These are phyloP conservation scores for Malbranchea cinnamomea DNA, from an alignment of 2,329 filamentous ascomycete genomes.

Conservation along the genomic window DNA sequence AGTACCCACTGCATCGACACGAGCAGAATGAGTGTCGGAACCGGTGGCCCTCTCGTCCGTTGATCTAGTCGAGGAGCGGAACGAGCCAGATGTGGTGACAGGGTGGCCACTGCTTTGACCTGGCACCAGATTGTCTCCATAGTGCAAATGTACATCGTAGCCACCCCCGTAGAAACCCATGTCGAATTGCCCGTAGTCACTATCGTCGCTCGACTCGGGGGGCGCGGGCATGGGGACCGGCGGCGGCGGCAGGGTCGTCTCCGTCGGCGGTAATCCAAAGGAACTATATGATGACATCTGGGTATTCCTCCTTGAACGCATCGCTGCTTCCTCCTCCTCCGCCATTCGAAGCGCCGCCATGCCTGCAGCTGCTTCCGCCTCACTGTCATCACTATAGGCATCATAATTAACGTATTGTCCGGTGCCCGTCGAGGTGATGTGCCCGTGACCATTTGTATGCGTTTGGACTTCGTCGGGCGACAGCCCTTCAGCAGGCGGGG, in stretches of 20 bases:
- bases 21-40: conserved; percentile 38
- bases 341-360: conserved; percentile 71
- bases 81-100: conserved; percentile 6
- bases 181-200: conserved; percentile 58
- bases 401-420: conserved; percentile 33
- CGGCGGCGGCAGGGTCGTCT: conserved; percentile 15
- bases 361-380: conserved; percentile 74
- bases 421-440: conserved; percentile 29
- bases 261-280: conserved; percentile 27
- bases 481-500: conserved; percentile 12
- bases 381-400: conserved; percentile 57
- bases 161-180: conserved; percentile 61
- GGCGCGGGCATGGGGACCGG: neutral
- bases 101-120: conserved; percentile 2
- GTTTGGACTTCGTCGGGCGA: conserved; percentile 31
- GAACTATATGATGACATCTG: conserved; percentile 35
- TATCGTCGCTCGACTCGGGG: conserved; percentile 45
- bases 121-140: conserved; percentile 34
- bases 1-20: conserved; percentile 79
- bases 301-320: conserved; percentile 45
- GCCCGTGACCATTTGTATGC: conserved; percentile 35
- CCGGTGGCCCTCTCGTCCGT: conserved; percentile 13
- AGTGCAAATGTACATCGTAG: conserved; percentile 46
- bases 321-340: conserved; percentile 56
- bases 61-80: conserved; percentile 8